Conservation (phyloP, 768 basidiomycete genomes). For the Kwoniella shandongensis region DNA sequence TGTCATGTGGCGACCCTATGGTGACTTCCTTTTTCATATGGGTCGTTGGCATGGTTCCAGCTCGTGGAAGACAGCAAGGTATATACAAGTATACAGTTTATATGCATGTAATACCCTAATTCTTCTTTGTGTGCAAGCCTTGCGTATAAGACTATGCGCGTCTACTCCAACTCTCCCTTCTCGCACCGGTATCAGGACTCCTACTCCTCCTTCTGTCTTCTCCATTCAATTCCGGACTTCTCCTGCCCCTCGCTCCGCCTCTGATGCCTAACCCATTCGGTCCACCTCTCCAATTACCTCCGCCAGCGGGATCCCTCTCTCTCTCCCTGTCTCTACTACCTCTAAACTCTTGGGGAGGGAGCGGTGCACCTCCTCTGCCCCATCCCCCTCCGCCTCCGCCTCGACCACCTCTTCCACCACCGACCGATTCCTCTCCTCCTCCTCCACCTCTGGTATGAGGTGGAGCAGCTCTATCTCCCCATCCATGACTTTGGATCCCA, state of each 20-base stretch:
- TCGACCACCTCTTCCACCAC: neutral
- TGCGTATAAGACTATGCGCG: too few species aligned
- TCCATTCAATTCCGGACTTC: constrained; percentile 8
- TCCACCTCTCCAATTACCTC: constrained; percentile 26
- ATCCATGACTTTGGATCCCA: too few species aligned
- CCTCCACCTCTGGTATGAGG: neutral
- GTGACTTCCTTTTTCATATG: too few species aligned
- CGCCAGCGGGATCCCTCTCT: constrained; percentile 11
- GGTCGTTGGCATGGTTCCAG: too few species aligned
- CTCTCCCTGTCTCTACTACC: neutral
- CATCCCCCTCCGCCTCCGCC: constrained; percentile 15
- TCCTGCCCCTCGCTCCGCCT: constrained; percentile 6
- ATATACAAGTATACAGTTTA: too few species aligned
- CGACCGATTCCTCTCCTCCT: neutral
- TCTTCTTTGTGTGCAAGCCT: too few species aligned
- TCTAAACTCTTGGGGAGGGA: constrained; percentile 20
- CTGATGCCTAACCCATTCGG: constrained; percentile 11
- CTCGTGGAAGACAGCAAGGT: too few species aligned
- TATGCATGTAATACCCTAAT: too few species aligned
- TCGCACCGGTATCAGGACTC: constrained; percentile 18
- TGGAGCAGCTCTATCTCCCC: too few species aligned
- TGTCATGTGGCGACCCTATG: too few species aligned
- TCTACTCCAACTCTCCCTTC: constrained; percentile 22
- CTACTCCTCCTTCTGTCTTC: constrained; percentile 24
- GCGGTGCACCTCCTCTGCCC: constrained; percentile 19